A percentile compares a stretch with the other conserved stretches of the same genome.
These are phyloP conservation scores for Tetrapisispora nanseiensis DNA, from an alignment of 805 yeast species.

Conservation along the genomic window DNA sequence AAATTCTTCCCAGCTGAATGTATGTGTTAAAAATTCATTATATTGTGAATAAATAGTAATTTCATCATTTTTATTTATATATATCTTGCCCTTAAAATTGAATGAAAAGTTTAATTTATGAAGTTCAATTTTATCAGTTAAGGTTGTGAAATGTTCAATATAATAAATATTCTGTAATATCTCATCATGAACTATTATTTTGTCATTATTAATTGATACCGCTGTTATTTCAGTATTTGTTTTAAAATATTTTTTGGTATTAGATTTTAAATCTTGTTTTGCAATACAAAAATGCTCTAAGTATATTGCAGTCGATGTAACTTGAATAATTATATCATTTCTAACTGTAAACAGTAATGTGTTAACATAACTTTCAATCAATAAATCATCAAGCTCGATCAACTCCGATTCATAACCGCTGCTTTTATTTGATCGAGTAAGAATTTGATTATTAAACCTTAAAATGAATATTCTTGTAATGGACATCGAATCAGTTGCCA, in stretches of 20 bases:
- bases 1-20: background rate
- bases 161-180: background rate
- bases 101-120: background rate
- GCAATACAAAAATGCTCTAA: constrained; percentile 6
- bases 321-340: constrained; percentile 10
- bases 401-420: constrained; percentile 1
- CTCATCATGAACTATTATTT: constrained; percentile 6
- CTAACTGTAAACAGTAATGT: constrained; percentile 8
- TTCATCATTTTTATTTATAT: background rate
- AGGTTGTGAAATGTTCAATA: background rate
- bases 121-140: background rate
- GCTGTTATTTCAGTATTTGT: constrained; percentile 12
- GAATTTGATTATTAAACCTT: constrained; percentile 1
- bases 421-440: background rate
- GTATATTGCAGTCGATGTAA: constrained; percentile 7
- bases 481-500: constrained; percentile 8
- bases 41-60: background rate
- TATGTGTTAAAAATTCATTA: background rate
- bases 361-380: constrained; percentile 5
- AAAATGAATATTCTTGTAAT: constrained; percentile 6
- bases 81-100: background rate
- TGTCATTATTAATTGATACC: constrained; percentile 3
- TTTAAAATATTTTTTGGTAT: background rate
- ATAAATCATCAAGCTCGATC: constrained; percentile 15
- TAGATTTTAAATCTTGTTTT: background rate